A percentile compares a stretch with the other conserved stretches of the same genome.
phyloP scores from a whole-genome alignment of 2,329 filamentous ascomycete genomes.

The Trichoderma simmonsii region DNA sequence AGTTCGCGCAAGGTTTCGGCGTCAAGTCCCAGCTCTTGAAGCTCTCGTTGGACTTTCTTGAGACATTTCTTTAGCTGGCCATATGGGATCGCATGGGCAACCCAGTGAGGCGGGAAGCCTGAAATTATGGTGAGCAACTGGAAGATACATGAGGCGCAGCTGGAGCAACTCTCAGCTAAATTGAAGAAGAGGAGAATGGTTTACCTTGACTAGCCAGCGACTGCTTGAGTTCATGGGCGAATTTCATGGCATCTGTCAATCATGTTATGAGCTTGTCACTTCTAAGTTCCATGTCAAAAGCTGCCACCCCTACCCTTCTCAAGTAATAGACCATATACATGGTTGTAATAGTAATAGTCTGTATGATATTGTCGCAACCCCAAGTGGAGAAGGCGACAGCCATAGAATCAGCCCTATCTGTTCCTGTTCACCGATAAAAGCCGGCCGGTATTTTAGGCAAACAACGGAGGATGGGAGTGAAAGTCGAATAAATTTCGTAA shows the following conservation, averaged over 20 bases:
- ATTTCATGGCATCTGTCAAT: slow-evolving; percentile 64
- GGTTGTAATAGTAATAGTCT: neutral
- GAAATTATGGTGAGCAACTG: neutral
- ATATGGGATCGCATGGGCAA: slow-evolving; percentile 77
- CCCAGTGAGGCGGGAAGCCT: slow-evolving; percentile 70
- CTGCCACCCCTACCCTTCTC: neutral
- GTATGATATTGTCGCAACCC: neutral
- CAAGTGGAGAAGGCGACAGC: slow-evolving; percentile 6
- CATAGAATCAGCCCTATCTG: neutral
- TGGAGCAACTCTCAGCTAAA: neutral
- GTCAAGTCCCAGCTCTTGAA: slow-evolving; percentile 68
- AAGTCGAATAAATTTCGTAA: neutral
- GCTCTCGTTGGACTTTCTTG: slow-evolving; percentile 72
- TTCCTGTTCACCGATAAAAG: neutral
- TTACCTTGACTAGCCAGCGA: slow-evolving; percentile 60
- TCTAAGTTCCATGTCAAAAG: neutral
- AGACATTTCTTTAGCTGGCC: slow-evolving; percentile 85
- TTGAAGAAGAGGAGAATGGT: neutral
- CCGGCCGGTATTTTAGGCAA: neutral
- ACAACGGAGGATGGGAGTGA: neutral
- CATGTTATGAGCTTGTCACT: neutral
- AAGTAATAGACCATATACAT: neutral
- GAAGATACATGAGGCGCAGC: neutral
- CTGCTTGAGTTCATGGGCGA: slow-evolving; percentile 73
- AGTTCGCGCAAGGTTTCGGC: slow-evolving; percentile 66